Conservation (phyloP, 768 basidiomycete genomes). For the Suillus discolor region DNA sequence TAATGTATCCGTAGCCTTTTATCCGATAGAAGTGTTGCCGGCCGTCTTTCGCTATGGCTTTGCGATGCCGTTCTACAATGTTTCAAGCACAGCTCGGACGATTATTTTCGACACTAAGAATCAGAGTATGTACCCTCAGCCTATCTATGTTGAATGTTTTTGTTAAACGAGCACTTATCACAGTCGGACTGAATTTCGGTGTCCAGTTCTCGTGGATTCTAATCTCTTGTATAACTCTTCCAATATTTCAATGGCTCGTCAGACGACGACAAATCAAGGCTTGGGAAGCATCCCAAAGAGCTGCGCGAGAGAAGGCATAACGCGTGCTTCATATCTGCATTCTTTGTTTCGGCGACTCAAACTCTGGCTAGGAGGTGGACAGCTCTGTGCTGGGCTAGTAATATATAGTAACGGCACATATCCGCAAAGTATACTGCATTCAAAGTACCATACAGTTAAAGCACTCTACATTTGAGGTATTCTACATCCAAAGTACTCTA, state of each 20-base stretch:
- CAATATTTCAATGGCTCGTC: slow-evolving; percentile 48
- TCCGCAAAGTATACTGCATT: background rate
- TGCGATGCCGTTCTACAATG: slow-evolving; percentile 72
- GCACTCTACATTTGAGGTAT: too few relatives aligned
- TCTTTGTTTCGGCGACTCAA: background rate
- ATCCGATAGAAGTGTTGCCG: slow-evolving; percentile 63
- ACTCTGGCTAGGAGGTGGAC: background rate
- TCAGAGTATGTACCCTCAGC: slow-evolving; percentile 41
- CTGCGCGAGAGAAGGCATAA: slow-evolving; percentile 1
- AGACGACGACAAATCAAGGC: slow-evolving; percentile 30
- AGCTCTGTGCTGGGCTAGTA: background rate
- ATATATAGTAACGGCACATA: background rate
- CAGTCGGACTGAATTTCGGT: slow-evolving; percentile 66
- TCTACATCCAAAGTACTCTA: too few relatives aligned
- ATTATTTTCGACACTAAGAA: slow-evolving; percentile 71
- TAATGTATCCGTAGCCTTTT: slow-evolving; percentile 58
- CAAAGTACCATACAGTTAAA: background rate
- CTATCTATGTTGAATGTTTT: background rate
- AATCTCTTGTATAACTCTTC: slow-evolving; percentile 56
- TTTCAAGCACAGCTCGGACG: slow-evolving; percentile 59
- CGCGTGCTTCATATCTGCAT: background rate
- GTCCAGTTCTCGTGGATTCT: slow-evolving; percentile 57
- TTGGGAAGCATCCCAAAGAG: slow-evolving; percentile 13
- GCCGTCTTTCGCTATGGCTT: slow-evolving; percentile 66
- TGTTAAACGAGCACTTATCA: slow-evolving; percentile 8